These are phyloP conservation scores for Cladosporium sp. DNA, from an alignment of 2,329 filamentous ascomycete genomes.

Conservation along the genomic window DNA sequence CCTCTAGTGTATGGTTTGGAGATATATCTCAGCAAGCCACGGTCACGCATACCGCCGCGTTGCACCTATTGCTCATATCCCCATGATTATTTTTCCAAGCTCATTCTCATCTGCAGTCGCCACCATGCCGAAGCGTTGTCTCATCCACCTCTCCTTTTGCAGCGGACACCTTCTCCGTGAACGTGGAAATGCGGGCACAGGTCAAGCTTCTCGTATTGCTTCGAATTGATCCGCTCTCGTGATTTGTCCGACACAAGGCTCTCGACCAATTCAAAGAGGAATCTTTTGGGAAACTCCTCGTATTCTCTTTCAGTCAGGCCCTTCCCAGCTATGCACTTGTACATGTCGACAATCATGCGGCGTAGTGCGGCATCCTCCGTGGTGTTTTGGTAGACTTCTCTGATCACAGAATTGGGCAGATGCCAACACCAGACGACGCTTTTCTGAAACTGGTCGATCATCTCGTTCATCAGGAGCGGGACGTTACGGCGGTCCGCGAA, in stretches of 20 bases:
- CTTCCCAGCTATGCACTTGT: neutral
- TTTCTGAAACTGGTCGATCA: neutral
- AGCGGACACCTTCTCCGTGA: neutral
- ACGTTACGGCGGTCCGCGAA: neutral
- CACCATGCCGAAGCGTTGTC: no score
- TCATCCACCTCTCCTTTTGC: neutral
- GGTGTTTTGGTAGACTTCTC: neutral
- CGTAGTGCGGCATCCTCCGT: neutral
- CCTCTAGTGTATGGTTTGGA: no score
- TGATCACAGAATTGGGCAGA: neutral
- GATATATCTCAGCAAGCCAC: no score
- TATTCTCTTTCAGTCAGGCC: no score
- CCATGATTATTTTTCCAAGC: no score
- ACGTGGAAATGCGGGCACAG: neutral
- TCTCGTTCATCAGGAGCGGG: neutral
- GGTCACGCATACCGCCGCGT: no score
- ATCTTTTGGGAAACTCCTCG: neutral
- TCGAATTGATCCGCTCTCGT: no score
- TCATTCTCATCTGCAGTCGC: no score
- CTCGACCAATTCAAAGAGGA: neutral
- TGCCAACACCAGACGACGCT: neutral
- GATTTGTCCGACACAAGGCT: neutral
- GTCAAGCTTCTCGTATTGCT: neutral
- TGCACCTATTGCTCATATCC: no score
- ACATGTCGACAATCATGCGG: neutral